A percentile compares a stretch with the other conserved stretches of the same genome.
Conservation (phyloP, 192 early-diverging fungal genomes). For the Umbelopsis ramanniana region DNA sequence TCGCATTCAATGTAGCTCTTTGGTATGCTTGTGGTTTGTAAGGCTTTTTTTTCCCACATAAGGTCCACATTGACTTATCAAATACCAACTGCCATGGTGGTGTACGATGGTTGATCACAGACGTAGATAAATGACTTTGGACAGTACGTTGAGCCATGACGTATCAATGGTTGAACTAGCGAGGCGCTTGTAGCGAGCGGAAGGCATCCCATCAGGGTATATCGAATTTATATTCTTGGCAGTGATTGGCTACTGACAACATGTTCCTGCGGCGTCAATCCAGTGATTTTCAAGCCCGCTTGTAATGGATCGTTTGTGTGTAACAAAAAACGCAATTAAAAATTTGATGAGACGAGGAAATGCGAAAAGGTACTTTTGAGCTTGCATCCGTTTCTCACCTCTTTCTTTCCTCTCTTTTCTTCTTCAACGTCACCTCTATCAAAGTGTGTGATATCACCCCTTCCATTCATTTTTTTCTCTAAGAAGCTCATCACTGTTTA, state of each 20-base stretch:
- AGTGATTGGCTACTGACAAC: constrained; percentile 3
- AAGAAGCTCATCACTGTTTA: not conserved
- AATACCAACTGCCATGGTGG: not conserved
- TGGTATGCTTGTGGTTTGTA: too few species aligned
- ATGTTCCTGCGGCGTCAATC: constrained; percentile 11
- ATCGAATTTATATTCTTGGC: constrained; percentile 1
- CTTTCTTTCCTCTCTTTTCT: constrained; percentile 19
- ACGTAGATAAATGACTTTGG: not conserved
- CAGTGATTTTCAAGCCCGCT: constrained; percentile 1
- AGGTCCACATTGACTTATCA: too few species aligned
- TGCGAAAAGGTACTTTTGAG: constrained; percentile 11
- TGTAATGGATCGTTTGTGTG: constrained; percentile 23
- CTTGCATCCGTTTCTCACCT: constrained; percentile 20
- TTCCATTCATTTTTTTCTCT: constrained; percentile 24
- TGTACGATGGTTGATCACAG: not conserved
- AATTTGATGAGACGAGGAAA: constrained; percentile 23
- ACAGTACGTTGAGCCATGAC: not conserved
- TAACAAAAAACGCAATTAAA: constrained; percentile 18
- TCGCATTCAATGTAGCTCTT: too few species aligned
- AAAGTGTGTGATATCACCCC: constrained; percentile 16
- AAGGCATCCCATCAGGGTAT: not conserved
- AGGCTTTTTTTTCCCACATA: too few species aligned
- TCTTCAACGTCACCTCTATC: constrained; percentile 18
- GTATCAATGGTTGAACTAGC: not conserved
- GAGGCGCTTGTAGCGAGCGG: not conserved